A percentile compares a stretch with the other conserved stretches of the same genome.
phyloP scores from a whole-genome alignment of 768 basidiomycete species.

The Rhizopogon vinicolor region DNA sequence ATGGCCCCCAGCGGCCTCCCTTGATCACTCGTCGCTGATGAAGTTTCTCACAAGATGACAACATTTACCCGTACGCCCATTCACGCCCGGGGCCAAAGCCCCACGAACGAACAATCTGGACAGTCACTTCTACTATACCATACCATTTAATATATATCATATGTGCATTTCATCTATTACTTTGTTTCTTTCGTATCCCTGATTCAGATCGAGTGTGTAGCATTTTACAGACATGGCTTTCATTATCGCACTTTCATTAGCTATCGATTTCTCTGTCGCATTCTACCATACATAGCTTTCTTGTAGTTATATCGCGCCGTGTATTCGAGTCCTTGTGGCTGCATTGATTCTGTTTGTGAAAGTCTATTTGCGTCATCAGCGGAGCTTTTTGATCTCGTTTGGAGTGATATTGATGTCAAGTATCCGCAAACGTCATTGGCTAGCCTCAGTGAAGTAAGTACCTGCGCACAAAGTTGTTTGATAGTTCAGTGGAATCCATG shows the following conservation, averaged over 20 bases:
- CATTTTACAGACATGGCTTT: conserved; percentile 9
- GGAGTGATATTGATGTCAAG: too few species aligned
- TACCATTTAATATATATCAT: conserved; percentile 25
- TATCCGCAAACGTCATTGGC: too few species aligned
- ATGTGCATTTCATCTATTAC: conserved; percentile 19
- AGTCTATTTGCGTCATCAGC: background rate
- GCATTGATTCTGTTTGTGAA: too few species aligned
- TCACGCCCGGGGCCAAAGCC: conserved; percentile 13
- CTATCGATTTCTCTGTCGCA: conserved; percentile 14
- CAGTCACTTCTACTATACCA: conserved; percentile 26
- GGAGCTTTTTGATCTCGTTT: too few species aligned
- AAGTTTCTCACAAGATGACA: conserved; percentile 2
- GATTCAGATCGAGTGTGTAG: conserved; percentile 24
- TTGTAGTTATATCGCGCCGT: conserved; percentile 19
- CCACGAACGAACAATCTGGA: conserved; percentile 24
- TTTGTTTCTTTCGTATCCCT: conserved; percentile 14
- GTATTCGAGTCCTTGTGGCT: background rate
- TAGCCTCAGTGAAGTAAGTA: too few species aligned
- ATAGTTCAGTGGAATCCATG: too few species aligned
- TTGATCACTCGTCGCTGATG: background rate
- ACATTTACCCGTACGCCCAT: conserved; percentile 15
- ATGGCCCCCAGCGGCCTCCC: conserved; percentile 11
- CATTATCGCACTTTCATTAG: conserved; percentile 7
- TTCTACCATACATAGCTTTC: conserved; percentile 21
- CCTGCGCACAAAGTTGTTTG: too few species aligned